Base-by-base conservation (phyloP, 2,329 filamentous ascomycete genomes). In the Epichloe bromicola region DNA sequence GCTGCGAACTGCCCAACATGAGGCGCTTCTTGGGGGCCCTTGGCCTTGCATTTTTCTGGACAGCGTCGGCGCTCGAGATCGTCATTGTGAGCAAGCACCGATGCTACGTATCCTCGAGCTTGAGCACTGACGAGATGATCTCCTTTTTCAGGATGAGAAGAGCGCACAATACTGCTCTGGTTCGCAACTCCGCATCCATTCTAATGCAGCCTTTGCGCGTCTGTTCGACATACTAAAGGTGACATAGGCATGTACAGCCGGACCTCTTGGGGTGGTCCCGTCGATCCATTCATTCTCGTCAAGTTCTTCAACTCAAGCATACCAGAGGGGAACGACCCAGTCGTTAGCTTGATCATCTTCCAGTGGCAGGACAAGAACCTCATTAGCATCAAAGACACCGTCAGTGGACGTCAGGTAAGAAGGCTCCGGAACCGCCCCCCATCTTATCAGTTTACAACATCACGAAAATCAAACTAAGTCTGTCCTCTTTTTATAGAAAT, bases 341-440 rank as follows among this genome's bases (percentile, higher is more conserved):
- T 88, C 42, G 84, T 89, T 57, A 94, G 88, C 66, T 70, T 96
- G 59, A 75, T 95, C 49, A 84, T 98, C 56, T 98, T 95, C 66
- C 91, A 98, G 69, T 98, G 90, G 88, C 82, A 78, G 58, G 93
- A 98, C 63, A 82, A 86, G 63, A 70, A 80, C 48, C 74, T 91
- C 51, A 82, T 98, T 56, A 90, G 91, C 42, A 76, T 85, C 53
- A 75, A 76, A 37, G 72, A 79, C 48, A 73, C 74, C 30, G 68
- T 75, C 46, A 73, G 76, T 61, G 80, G 84, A 74, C 58, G 69
- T 57, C 52, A 41, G 43, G 46, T 46, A 47, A 54, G 44, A 30
- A 30, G 26, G 26, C 26, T 30, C 26, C 43, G 60, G 60, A 81
- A 71, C 78, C 78, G 26, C 63, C 72, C 63, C 72, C 80, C 14